phyloP scores from a whole-genome alignment of 306 rosid species.

The Comarum palustre region DNA sequence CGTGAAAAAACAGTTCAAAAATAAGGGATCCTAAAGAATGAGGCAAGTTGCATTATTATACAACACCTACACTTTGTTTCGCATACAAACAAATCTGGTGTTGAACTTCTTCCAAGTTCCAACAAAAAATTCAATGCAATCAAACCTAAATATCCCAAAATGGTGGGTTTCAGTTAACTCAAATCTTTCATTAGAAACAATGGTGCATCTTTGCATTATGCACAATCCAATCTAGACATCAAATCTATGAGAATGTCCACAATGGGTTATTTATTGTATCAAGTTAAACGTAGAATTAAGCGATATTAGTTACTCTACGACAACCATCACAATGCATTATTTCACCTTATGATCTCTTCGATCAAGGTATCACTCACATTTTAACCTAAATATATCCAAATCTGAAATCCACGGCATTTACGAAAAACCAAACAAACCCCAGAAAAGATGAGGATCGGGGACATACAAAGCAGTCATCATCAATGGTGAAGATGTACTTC shows the following conservation, averaged over 20 bases:
- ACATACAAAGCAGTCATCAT: conserved; percentile 87
- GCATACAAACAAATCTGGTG: not conserved
- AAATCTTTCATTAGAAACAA: not conserved
- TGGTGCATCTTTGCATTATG: not conserved
- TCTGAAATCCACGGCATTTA: too few species aligned
- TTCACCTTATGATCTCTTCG: not conserved
- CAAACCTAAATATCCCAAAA: not conserved
- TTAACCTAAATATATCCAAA: too few species aligned
- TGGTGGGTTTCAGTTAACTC: not conserved
- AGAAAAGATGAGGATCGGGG: not conserved
- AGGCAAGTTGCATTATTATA: not conserved
- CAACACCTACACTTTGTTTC: not conserved
- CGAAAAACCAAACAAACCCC: not conserved
- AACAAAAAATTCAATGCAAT: not conserved
- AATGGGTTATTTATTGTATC: too few species aligned
- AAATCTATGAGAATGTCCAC: not conserved
- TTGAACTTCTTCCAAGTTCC: not conserved
- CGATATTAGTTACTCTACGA: too few species aligned
- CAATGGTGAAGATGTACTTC: conserved; percentile 87
- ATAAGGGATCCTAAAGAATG: not conserved
- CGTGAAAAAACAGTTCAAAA: too few species aligned
- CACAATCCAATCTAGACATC: not conserved
- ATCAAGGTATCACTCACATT: not conserved
- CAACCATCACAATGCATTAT: not conserved
- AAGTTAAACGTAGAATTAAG: too few species aligned